Base-by-base conservation (phyloP, 495 filamentous ascomycete genomes). In the Penicillium fimorum region DNA sequence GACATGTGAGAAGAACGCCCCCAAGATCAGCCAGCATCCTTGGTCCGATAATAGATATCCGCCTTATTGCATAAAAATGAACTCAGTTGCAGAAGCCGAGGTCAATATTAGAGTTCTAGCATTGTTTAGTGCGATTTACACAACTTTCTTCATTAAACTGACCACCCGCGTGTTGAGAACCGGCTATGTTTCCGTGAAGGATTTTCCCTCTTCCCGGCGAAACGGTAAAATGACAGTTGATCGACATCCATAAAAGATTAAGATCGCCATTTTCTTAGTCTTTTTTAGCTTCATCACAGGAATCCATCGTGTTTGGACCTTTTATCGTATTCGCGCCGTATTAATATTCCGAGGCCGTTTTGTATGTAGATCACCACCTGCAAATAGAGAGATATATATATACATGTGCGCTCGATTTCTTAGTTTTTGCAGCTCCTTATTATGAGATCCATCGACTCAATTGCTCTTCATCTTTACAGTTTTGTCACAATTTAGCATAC, bases 251-350 rank as follows among this genome's bases (percentile, higher is more conserved):
- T 18, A 10, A 52, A 42, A 29, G 27, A 20, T 7, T 9, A 37
- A 11, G 49, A 52, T 43, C 49, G 12, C n/a, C 49, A 8, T 3
- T 25, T 40, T 2, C 15, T 20, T 29, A 6, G 6, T 30, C 17
- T 25, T 30, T 20, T 32, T 42, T 12, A 10, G 27, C 11, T n/a
- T 33, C 15, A 15, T 38, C 3, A 15, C 35, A n/a, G 22, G 6
- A 30, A 17, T 4, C 9, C 24, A 5, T 38, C 49, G 49, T 32
- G 42, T 42, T 20, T 10, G 25, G 13, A 8, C 35, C 37, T 13
- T 30, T 42, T 42, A 30, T 52, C 38, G 49, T 52, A 52, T 52
- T 52, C 17, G 3, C 24, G 12, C 43, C 49, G 49, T 52, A 42
- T 52, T 42, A n/a, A 17, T 18, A 17, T 52, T 4, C 37, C 37